A percentile compares a stretch with the other conserved stretches of the same genome.
Conservation (phyloP, 345 rosid species). For the Kernera saxatilis region DNA sequence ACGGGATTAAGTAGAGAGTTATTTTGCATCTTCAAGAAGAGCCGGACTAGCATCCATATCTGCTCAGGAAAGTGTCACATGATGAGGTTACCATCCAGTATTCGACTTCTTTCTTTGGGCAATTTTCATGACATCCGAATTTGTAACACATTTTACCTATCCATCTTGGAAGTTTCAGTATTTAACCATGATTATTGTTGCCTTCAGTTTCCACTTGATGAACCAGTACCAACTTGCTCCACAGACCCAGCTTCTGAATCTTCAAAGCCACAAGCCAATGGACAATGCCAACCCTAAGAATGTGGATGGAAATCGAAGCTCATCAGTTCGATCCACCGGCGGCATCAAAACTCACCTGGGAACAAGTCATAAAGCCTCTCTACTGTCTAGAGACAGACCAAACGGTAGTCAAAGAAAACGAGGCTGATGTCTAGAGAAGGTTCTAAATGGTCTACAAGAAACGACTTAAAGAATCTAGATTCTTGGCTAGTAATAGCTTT, state of each 20-base stretch:
- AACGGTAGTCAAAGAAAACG: constrained; percentile 17
- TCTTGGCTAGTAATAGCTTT: constrained; percentile 30
- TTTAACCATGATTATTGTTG: constrained; percentile 7
- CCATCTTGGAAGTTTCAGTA: neutral
- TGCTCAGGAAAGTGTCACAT: constrained; percentile 38
- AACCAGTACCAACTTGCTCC: constrained; percentile 31
- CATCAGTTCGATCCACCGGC: constrained; percentile 47
- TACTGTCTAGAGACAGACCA: constrained; percentile 24
- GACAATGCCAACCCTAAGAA: constrained; percentile 22
- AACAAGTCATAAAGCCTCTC: constrained; percentile 22
- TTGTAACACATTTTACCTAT: neutral
- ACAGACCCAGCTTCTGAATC: constrained; percentile 28
- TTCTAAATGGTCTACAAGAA: constrained; percentile 56
- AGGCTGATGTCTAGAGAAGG: constrained; percentile 29
- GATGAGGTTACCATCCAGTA: constrained; percentile 14
- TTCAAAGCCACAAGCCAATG: constrained; percentile 15
- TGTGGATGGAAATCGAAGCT: constrained; percentile 51
- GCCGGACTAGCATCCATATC: constrained; percentile 18
- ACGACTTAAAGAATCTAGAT: constrained; percentile 22
- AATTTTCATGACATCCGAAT: neutral
- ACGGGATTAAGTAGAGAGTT: no score
- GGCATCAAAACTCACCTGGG: constrained; percentile 30
- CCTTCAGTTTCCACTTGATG: constrained; percentile 26
- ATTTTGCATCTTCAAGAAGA: constrained; percentile 17
- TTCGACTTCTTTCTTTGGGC: neutral